Evolutionary conservation across 1,284 basidiomycete species (phyloP).

Genomic region (Mycena sp.): DNA sequence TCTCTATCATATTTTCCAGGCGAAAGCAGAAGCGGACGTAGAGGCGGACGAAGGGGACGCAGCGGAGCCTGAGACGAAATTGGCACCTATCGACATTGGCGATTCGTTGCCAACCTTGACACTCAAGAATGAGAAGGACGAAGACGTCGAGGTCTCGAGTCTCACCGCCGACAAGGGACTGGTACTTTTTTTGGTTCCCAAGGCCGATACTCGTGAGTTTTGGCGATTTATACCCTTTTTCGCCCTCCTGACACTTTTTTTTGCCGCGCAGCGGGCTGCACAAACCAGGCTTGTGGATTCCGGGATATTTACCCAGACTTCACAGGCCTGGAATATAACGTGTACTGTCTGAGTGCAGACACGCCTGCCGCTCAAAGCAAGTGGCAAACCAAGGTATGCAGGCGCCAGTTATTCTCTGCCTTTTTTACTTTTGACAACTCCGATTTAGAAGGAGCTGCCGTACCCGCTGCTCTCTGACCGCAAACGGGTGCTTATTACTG

Average conservation of each 20-base stretch:
- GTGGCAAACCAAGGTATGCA: constrained; percentile 83
- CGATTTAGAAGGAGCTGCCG: constrained; percentile 76
- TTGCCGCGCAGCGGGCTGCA: constrained; percentile 76
- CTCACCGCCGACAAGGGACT: constrained; percentile 77
- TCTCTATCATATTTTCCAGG: constrained; percentile 33
- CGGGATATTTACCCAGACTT: constrained; percentile 86
- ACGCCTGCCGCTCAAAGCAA: constrained; percentile 79
- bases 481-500: constrained; percentile 79
- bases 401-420: neutral
- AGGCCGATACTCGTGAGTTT: constrained; percentile 83
- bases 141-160: constrained; percentile 72
- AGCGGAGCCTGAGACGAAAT: constrained; percentile 33
- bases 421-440: constrained; percentile 5
- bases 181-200: constrained; percentile 86
- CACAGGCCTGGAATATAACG: constrained; percentile 70
- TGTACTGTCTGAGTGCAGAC: constrained; percentile 93
- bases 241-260: neutral
- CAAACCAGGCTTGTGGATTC: constrained; percentile 89
- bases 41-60: constrained; percentile 36
- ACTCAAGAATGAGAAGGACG: constrained; percentile 82
- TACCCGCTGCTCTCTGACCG: constrained; percentile 92
- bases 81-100: constrained; percentile 71
- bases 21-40: constrained; percentile 39
- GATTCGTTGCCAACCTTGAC: constrained; percentile 79
- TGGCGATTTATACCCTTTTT: neutral